phyloP scores from a whole-genome alignment of 176 grass and related monocot species.

The Oryza meyeriana region DNA sequence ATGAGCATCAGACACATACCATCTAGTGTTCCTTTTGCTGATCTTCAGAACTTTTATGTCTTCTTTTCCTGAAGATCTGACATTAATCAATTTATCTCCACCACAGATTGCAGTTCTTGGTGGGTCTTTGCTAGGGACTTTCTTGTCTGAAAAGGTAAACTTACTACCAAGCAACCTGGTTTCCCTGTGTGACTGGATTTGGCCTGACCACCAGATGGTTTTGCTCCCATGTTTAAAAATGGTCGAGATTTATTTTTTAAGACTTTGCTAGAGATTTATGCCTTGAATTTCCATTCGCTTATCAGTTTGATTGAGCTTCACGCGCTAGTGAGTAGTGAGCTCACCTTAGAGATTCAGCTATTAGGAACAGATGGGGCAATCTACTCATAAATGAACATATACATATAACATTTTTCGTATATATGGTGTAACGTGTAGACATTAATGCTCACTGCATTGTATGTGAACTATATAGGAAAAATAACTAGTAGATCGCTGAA shows the following conservation, averaged over 20 bases:
- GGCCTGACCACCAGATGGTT: neutral
- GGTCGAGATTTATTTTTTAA: neutral
- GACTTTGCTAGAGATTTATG: neutral
- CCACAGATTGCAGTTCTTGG: constrained; percentile 89
- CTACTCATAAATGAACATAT: neutral
- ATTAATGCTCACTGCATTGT: neutral
- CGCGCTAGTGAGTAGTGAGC: neutral
- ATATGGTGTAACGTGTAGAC: neutral
- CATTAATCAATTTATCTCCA: constrained; percentile 20
- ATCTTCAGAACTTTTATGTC: constrained; percentile 14
- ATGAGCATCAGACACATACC: neutral
- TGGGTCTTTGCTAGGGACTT: constrained; percentile 88
- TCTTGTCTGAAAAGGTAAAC: constrained; percentile 91
- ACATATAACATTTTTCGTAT: neutral
- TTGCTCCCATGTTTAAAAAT: neutral
- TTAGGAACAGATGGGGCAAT: neutral
- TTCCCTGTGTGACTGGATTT: constrained; percentile 4
- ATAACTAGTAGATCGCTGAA: neutral
- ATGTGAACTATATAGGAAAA: neutral
- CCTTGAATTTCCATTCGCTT: neutral
- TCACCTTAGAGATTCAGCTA: neutral
- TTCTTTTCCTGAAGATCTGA: neutral
- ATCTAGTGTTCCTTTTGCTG: neutral
- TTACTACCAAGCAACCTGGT: neutral
- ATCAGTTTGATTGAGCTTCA: neutral